phyloP scores from a whole-genome alignment of 257 asterid genomes.

The Solanum sitiens region DNA sequence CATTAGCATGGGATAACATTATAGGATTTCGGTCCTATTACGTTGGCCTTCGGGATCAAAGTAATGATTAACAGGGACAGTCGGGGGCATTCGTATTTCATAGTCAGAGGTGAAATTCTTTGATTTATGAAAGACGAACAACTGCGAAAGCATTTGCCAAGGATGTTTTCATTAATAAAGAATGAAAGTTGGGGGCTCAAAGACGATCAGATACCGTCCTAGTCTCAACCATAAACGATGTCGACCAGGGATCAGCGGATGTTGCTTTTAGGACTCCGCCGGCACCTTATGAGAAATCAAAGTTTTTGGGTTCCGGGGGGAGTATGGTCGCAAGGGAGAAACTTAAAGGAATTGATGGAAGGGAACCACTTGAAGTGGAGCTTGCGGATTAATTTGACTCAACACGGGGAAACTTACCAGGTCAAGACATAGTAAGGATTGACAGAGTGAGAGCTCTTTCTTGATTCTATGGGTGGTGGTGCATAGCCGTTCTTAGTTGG shows the following conservation, averaged over 20 bases:
- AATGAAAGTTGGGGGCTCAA: background rate
- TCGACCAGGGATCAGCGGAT: conserved; percentile 40
- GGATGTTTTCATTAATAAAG: background rate
- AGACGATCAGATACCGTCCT: background rate
- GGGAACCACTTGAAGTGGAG: no score
- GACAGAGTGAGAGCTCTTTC: no score
- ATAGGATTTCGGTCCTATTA: no score
- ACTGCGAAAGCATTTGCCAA: background rate
- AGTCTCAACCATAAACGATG: background rate
- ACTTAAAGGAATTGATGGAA: no score
- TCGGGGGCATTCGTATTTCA: background rate
- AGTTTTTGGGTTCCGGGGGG: background rate
- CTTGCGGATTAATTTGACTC: no score
- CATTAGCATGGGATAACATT: no score
- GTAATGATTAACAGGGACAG: no score
- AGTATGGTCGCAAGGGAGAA: background rate
- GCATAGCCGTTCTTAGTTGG: no score
- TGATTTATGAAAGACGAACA: background rate
- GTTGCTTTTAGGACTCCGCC: conserved; percentile 45
- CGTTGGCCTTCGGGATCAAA: no score
- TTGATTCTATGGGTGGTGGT: no score
- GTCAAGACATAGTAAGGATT: no score
- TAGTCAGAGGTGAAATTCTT: background rate
- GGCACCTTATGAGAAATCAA: background rate
- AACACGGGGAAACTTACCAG: no score